phyloP scores from a whole-genome alignment of 768 basidiomycete genomes.

The Mycena epipterygia region DNA sequence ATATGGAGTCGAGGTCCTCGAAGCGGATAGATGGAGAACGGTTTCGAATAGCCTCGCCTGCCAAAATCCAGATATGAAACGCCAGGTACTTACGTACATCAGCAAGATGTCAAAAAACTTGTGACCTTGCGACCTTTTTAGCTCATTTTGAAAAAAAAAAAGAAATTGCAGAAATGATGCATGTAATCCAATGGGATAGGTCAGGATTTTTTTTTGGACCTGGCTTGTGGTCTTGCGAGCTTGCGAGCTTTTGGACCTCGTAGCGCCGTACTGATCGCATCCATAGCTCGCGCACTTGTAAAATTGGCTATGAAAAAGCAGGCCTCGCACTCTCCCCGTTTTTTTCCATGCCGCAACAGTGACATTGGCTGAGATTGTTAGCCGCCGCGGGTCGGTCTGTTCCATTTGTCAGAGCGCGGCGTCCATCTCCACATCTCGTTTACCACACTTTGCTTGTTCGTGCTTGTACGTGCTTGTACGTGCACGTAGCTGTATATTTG shows the following conservation, averaged over 20 bases:
- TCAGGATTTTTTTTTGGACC: too few species aligned
- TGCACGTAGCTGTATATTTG: too few species aligned
- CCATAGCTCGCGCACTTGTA: not conserved
- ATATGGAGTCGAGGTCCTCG: conserved; percentile 43
- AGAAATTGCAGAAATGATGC: too few species aligned
- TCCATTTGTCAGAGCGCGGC: conserved; percentile 36
- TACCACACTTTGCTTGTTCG: too few species aligned
- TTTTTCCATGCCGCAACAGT: conserved; percentile 16
- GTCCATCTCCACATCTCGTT: conserved; percentile 37
- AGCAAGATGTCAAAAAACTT: too few species aligned
- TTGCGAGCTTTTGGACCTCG: too few species aligned
- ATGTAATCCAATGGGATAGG: too few species aligned
- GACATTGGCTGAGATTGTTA: conserved; percentile 21
- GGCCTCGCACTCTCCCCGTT: not conserved
- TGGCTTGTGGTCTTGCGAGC: too few species aligned
- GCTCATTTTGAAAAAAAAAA: too few species aligned
- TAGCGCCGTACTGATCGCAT: conserved; percentile 33
- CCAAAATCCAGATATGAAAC: conserved; percentile 47
- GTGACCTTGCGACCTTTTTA: too few species aligned
- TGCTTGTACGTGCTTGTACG: too few species aligned
- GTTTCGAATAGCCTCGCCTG: conserved; percentile 53
- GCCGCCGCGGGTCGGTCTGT: conserved; percentile 32
- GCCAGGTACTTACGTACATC: conserved; percentile 42
- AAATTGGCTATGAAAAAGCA: conserved; percentile 15
- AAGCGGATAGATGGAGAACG: conserved; percentile 37